A percentile compares a stretch with the other conserved stretches of the same genome.
phyloP scores from a whole-genome alignment of 768 basidiomycete genomes.

The Russula vinacea region DNA sequence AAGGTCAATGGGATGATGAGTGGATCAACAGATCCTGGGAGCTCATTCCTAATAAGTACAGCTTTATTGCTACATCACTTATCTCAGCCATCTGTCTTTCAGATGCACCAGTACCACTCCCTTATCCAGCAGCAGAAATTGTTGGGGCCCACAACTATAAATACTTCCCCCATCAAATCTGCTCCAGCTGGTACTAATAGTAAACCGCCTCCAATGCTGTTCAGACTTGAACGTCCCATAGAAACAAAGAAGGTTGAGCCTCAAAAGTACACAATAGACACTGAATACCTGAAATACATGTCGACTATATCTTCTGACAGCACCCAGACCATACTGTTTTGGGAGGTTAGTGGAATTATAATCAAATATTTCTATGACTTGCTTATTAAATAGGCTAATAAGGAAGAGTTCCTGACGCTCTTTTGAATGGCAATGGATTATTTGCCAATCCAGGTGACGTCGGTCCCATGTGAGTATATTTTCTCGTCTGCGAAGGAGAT shows the following conservation, averaged over 20 bases:
- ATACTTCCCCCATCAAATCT: no score
- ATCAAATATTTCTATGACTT: no score
- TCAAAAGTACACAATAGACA: not conserved
- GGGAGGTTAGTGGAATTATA: not conserved
- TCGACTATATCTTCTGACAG: no score
- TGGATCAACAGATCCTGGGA: not conserved
- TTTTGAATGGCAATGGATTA: not conserved
- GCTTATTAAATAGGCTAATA: no score
- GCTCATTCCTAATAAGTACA: not conserved
- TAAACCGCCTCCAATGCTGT: not conserved
- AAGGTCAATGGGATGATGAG: not conserved
- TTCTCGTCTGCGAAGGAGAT: constrained; percentile 5
- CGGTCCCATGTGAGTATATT: not conserved
- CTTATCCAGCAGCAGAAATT: no score
- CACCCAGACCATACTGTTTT: not conserved
- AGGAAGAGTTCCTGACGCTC: not conserved
- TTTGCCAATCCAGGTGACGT: not conserved
- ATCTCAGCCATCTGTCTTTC: not conserved
- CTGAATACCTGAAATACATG: not conserved
- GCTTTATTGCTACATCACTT: not conserved
- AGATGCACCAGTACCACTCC: not conserved
- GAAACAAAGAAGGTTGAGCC: not conserved
- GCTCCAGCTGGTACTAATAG: no score
- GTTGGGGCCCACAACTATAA: no score
- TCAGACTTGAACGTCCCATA: no score